These are phyloP conservation scores for Ajuga reptans DNA, from an alignment of 305 asterid species.

Conservation along the genomic window DNA sequence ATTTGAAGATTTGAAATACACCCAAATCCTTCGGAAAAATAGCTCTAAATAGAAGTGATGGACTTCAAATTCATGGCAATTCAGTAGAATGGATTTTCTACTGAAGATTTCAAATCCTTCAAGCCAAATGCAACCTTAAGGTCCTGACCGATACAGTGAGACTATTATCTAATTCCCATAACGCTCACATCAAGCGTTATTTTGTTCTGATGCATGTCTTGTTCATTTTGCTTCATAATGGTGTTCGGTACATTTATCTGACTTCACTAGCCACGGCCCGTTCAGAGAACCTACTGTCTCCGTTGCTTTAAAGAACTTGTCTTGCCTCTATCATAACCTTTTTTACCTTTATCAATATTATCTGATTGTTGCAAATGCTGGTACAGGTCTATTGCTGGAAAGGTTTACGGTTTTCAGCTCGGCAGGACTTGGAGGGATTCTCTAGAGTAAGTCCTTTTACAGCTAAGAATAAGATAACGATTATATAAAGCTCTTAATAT, in stretches of 20 bases:
- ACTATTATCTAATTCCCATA: neutral
- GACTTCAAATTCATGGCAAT: no score
- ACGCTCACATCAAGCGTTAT: no score
- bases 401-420: constrained; percentile 91
- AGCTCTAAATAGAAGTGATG: no score
- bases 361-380: constrained; percentile 22
- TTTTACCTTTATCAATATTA: constrained; percentile 4
- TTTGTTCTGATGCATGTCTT: neutral
- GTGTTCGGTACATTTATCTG: neutral
- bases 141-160: neutral
- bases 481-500: neutral
- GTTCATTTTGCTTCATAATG: neutral
- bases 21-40: no score
- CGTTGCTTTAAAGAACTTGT: neutral
- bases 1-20: no score
- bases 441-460: constrained; percentile 52
- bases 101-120: no score
- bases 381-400: constrained; percentile 96
- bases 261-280: neutral
- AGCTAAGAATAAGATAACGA: neutral
- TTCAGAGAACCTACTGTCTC: neutral
- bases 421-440: constrained; percentile 95
- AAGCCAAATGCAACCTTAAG: neutral
- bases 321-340: neutral
- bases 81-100: no score